Evolutionary conservation across 129 eudicot genomes (phyloP).

Genomic region (Cynara cardunculus): DNA sequence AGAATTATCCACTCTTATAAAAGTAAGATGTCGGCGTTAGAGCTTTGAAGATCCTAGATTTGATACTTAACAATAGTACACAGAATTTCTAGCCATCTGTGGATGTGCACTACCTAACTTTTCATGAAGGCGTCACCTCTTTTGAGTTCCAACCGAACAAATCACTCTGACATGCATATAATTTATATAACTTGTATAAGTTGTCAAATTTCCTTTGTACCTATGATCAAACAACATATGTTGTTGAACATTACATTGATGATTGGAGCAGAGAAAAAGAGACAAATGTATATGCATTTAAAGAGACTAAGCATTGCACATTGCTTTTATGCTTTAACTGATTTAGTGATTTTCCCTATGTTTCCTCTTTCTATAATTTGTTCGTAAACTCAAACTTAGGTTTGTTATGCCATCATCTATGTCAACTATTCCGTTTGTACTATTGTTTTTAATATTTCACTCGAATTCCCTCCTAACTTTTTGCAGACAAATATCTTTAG

Average conservation of each 20-base stretch:
- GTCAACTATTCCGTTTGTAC: neutral
- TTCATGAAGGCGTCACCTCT: neutral
- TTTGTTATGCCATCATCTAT: neutral
- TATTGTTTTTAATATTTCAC: neutral
- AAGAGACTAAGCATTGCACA: neutral
- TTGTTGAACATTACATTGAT: neutral
- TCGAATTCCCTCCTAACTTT: slow-evolving; percentile 5
- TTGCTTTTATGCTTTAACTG: neutral
- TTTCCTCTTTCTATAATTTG: neutral
- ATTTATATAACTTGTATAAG: too few relatives aligned
- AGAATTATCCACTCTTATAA: neutral
- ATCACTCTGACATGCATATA: too few relatives aligned
- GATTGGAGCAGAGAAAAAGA: neutral
- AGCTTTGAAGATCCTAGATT: neutral
- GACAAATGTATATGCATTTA: neutral
- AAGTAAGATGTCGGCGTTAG: neutral
- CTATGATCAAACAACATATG: too few relatives aligned
- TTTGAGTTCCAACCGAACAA: neutral
- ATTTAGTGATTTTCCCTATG: neutral
- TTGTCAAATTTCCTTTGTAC: too few relatives aligned
- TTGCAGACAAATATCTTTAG: slow-evolving; percentile 65
- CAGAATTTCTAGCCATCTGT: neutral
- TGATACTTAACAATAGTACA: neutral
- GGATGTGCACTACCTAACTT: neutral
- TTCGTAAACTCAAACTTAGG: too few relatives aligned